Evolutionary conservation across 192 early-diverging fungal genomes (phyloP).

Genomic region (Rhizoclosmatium sp.): DNA sequence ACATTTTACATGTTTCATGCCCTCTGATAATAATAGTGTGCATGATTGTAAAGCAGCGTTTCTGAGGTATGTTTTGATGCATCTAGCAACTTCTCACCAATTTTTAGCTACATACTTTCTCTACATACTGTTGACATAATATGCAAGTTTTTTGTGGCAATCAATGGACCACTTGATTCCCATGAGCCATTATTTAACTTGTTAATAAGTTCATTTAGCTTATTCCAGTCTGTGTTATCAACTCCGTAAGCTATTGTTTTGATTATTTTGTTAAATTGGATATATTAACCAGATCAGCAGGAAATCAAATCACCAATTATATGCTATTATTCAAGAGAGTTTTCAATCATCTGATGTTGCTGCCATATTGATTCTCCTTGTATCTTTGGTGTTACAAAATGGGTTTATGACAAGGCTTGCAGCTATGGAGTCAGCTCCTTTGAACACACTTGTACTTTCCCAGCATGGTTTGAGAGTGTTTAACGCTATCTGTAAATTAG

Average conservation of each 20-base stretch:
- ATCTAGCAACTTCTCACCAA: not conserved
- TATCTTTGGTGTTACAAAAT: conserved; percentile 30
- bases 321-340: not conserved
- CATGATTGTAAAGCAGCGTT: conserved; percentile 26
- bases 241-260: not conserved
- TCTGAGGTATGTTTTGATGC: conserved; percentile 26
- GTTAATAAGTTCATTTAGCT: not conserved
- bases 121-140: conserved; percentile 31
- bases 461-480: conserved; percentile 18
- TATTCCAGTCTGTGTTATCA: not conserved
- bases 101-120: conserved; percentile 35
- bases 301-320: not conserved
- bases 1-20: not conserved
- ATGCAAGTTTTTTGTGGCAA: conserved; percentile 8
- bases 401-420: conserved; percentile 21
- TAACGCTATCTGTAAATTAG: conserved; percentile 21
- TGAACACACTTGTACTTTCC: conserved; percentile 9
- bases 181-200: not conserved
- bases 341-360: conserved; percentile 12
- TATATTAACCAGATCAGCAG: not conserved
- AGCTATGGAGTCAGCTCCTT: conserved; percentile 11
- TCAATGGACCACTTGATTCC: conserved; percentile 25
- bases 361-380: conserved; percentile 31
- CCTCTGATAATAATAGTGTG: conserved; percentile 4
- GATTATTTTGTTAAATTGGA: not conserved